Conservation (phyloP, 108 stramenopile species). For the Nannochloropsis granulata region DNA sequence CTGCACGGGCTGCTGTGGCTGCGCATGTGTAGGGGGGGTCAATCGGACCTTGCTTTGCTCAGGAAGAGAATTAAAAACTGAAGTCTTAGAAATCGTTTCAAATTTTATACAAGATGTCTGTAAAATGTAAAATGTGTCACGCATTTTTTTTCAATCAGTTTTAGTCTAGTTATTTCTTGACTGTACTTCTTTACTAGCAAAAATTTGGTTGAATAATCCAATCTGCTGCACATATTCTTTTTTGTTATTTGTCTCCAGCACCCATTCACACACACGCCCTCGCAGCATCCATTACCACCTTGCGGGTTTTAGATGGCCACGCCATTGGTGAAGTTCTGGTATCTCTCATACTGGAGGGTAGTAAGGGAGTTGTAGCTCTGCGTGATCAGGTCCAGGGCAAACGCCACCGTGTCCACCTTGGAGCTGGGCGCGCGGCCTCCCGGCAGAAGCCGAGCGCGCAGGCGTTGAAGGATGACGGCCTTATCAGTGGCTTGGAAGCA, state of each 20-base stretch:
- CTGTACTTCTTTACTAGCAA: background rate
- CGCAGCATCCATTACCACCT: background rate
- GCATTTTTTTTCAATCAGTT: background rate
- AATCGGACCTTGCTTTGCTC: background rate
- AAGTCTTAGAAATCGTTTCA: background rate
- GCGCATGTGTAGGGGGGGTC: too few relatives aligned
- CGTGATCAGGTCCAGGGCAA: conserved; percentile 67
- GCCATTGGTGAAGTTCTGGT: conserved; percentile 62
- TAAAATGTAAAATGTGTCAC: background rate
- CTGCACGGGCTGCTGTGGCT: too few relatives aligned
- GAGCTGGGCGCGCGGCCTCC: conserved; percentile 59
- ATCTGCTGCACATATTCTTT: background rate
- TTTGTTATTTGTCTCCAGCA: background rate
- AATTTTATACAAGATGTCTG: background rate
- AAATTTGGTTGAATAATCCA: background rate
- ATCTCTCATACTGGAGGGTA: conserved; percentile 80
- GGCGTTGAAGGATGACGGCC: conserved; percentile 31
- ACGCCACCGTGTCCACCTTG: conserved; percentile 73
- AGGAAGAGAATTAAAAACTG: background rate
- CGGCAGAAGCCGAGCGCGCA: background rate
- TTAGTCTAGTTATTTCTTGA: background rate
- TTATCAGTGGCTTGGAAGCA: conserved; percentile 75
- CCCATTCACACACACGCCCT: background rate
- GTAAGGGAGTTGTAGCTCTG: conserved; percentile 64
- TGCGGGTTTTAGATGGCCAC: conserved; percentile 1